phyloP scores from a whole-genome alignment of 257 asterid genomes.

The Plantago major region DNA sequence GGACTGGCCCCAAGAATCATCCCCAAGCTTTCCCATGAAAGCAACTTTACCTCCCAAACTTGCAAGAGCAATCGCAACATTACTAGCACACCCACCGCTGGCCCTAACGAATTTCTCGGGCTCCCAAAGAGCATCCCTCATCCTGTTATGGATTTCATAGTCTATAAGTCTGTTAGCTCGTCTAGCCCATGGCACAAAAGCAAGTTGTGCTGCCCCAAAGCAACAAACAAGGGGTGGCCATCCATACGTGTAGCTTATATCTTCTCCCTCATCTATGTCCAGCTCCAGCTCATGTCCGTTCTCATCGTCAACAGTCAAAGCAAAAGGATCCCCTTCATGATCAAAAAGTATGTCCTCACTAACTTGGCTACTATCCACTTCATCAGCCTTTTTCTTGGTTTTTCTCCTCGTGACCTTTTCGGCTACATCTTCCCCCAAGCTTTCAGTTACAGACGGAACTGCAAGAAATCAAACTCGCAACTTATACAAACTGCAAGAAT shows the following conservation, averaged over 20 bases:
- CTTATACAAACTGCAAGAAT: too few relatives aligned
- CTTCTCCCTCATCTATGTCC: conserved; percentile 67
- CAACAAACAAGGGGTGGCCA: conserved; percentile 99
- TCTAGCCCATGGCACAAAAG: conserved; percentile 81
- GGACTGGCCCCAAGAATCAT: conserved; percentile 73
- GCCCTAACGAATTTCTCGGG: conserved; percentile 89
- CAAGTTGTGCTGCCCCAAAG: conserved; percentile 83
- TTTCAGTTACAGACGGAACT: conserved; percentile 43
- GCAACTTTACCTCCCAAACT: conserved; percentile 93
- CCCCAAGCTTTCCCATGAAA: conserved; percentile 95
- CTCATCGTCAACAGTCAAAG: conserved; percentile 35
- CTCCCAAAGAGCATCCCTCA: conserved; percentile 58
- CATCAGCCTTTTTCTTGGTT: conserved; percentile 49
- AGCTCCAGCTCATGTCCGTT: conserved; percentile 49
- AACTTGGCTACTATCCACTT: conserved; percentile 30
- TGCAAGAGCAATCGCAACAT: conserved; percentile 87
- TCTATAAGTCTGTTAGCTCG: conserved; percentile 75
- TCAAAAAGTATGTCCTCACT: conserved; percentile 44
- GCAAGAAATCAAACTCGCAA: conserved; percentile 26
- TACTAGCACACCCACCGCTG: conserved; percentile 81
- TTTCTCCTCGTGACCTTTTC: conserved; percentile 56
- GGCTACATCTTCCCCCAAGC: conserved; percentile 38
- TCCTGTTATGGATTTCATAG: conserved; percentile 64
- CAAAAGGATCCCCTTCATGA: conserved; percentile 35
- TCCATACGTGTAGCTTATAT: conserved; percentile 77